Conservation (phyloP, 352 stramenopile species). For the Phytophthora constricta region DNA sequence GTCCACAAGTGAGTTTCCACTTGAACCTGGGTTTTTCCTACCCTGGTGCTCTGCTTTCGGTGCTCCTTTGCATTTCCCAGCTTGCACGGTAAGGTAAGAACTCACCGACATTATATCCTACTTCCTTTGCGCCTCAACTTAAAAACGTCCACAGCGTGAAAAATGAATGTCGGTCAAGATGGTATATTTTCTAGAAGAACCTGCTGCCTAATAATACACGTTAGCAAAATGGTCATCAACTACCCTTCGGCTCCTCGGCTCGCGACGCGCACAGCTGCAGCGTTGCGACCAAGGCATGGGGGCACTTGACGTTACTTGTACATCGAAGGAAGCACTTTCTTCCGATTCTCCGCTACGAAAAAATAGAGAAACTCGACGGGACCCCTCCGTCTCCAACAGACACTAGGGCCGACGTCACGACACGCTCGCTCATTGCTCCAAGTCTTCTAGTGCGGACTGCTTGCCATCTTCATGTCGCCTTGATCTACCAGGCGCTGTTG, state of each 20-base stretch:
- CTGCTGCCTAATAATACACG: constrained; percentile 77
- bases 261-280: constrained; percentile 32
- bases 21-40: too few species aligned
- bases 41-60: too few species aligned
- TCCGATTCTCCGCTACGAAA: constrained; percentile 64
- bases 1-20: too few species aligned
- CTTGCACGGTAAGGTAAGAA: too few species aligned
- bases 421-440: constrained; percentile 45
- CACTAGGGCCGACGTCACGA: constrained; percentile 37
- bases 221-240: constrained; percentile 75
- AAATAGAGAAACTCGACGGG: constrained; percentile 44
- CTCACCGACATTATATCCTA: too few species aligned
- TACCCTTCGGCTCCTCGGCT: constrained; percentile 45
- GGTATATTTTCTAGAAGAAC: constrained; percentile 75
- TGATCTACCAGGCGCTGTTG: constrained; percentile 90
- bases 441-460: constrained; percentile 49
- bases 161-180: constrained; percentile 30
- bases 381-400: constrained; percentile 35
- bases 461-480: constrained; percentile 44
- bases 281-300: constrained; percentile 46
- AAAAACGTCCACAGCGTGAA: too few species aligned
- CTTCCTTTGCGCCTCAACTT: too few species aligned
- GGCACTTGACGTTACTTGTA: constrained; percentile 75
- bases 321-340: constrained; percentile 81
- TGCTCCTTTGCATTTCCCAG: too few species aligned